Evolutionary conservation across 2,329 filamentous ascomycete species (phyloP).

Genomic region (Alternaria incomplexa): DNA sequence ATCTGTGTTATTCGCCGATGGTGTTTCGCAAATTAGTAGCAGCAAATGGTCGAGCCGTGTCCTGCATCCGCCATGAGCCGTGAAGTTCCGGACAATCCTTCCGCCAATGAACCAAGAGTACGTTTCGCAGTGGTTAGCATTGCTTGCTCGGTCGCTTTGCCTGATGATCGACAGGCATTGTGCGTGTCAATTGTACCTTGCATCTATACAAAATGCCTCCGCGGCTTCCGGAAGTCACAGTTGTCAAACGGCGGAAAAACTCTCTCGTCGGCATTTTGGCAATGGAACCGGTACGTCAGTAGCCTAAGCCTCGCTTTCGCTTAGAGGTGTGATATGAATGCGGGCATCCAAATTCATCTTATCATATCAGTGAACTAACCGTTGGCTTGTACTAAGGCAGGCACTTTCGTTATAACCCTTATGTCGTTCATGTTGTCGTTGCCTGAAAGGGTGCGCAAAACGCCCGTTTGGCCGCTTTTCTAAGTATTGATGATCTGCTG

Average conservation of each 20-base stretch:
- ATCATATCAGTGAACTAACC: neutral
- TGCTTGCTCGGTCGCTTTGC: neutral
- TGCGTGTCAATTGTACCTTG: constrained; percentile 10
- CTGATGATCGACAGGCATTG: constrained; percentile 9
- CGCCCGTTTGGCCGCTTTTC: neutral
- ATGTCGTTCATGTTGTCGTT: neutral
- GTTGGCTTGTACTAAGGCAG: neutral
- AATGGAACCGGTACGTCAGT: neutral
- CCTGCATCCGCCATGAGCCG: constrained; percentile 1
- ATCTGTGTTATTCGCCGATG: neutral
- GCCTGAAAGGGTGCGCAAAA: neutral
- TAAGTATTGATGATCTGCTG: neutral
- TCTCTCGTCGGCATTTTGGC: neutral
- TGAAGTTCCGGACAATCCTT: constrained; percentile 6
- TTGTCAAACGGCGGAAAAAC: neutral
- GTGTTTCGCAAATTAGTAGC: constrained; percentile 2
- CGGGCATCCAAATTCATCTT: neutral
- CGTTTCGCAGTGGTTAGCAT: neutral
- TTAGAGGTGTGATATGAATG: neutral
- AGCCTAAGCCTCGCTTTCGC: neutral
- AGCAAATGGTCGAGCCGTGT: neutral
- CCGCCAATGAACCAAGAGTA: neutral
- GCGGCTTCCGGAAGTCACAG: constrained; percentile 4
- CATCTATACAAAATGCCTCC: constrained; percentile 8
- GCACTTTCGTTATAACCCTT: neutral